A percentile compares a stretch with the other conserved stretches of the same genome.
Conservation (phyloP, 306 rosid species). For the Oxytropis ochrocephala region DNA sequence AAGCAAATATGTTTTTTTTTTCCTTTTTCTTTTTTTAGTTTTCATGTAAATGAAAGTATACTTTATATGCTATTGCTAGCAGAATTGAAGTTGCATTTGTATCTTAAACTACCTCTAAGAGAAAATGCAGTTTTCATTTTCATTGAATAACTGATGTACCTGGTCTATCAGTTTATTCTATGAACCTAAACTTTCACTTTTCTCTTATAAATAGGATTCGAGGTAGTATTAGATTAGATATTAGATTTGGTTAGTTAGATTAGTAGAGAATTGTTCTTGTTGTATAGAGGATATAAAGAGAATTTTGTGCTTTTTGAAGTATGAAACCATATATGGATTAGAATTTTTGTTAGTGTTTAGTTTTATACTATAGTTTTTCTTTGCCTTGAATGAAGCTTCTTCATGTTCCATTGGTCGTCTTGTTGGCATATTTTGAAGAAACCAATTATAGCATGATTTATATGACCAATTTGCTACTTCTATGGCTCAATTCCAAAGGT, state of each 20-base stretch:
- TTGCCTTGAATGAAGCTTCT: constrained; percentile 7
- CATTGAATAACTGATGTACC: too few species aligned
- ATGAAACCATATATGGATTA: background rate
- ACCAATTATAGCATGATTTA: background rate
- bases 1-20: background rate
- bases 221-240: too few species aligned
- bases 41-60: background rate
- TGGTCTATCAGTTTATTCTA: too few species aligned
- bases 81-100: constrained; percentile 12
- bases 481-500: background rate
- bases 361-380: background rate
- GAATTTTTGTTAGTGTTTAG: background rate
- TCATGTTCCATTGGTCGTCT: constrained; percentile 24
- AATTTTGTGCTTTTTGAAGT: background rate
- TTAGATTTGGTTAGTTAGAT: constrained; percentile 16
- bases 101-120: too few species aligned
- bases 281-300: constrained; percentile 28
- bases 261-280: constrained; percentile 11
- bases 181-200: too few species aligned
- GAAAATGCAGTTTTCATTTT: too few species aligned
- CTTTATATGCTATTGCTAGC: background rate
- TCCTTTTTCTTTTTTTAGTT: background rate
- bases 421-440: background rate
- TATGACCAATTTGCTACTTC: background rate
- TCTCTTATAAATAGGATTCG: too few species aligned